Base-by-base conservation (phyloP, 352 stramenopile species). In the Phytophthora podocarpi region DNA sequence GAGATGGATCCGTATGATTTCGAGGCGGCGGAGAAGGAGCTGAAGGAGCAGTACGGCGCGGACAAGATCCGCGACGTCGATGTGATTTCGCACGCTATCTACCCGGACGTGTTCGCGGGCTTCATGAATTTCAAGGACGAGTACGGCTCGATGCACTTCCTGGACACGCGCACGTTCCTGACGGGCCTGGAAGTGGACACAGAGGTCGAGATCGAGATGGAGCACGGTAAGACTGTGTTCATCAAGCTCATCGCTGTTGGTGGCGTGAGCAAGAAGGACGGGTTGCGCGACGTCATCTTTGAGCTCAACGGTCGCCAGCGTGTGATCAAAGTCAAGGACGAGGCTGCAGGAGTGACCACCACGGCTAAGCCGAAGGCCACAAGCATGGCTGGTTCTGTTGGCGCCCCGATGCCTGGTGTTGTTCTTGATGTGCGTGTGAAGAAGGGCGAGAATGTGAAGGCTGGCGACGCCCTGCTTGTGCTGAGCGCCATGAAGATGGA, bases 401-500 rank as follows among this genome's bases (percentile, higher is more conserved):
- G 96, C 34, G 96, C 97, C 18, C 95, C 96, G 24, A 99, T 99
- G 97, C 96, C 96, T 0, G 96, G 97, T 66, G 93, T 98, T 12
- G 94, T 99, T 34, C 79, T 99, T 28, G 96, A 98, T 45, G 95
- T 98, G 46, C 97, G 92, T 69, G 93, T 98, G 21, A 95, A 96
- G 64, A 80, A 82, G 32, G 96, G 96, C 30, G 85, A 98, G 67
- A 83, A 88, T 30, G 89, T 99, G 15, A 96, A 98, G 69, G 85
- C 83, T 16, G 97, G 97, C 37, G 76, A 97, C 59, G 87, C 93
- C 26, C 83, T 99, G 30, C 77, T 98, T 24, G 89, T 98, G 40
- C 76, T 99, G 41, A 97, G 83, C 27, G 97, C 97, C 51, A 99
- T 99, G 96, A 99, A 99, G 82, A 99, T 99, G 97, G 96, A 99